Conservation (phyloP, 2,329 filamentous ascomycete species). For the Fusarium sp. region DNA sequence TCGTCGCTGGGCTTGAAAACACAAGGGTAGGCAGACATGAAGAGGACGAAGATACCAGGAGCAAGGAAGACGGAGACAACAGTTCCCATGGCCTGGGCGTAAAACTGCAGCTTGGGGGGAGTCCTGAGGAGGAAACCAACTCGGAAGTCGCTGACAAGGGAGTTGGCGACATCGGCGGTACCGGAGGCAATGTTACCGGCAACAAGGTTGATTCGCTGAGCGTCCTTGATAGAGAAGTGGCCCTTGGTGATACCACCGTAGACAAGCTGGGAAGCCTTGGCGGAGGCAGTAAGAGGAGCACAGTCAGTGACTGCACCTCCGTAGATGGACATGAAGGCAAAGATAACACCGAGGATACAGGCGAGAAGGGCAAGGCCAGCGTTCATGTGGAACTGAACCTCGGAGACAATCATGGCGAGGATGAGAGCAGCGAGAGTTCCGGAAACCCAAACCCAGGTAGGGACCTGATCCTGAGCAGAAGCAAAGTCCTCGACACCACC, state of each 20-base stretch:
- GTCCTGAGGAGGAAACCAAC: conserved; percentile 76
- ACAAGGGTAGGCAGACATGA: conserved; percentile 76
- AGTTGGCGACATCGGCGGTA: conserved; percentile 65
- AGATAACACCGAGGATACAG: conserved; percentile 67
- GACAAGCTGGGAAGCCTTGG: conserved; percentile 77
- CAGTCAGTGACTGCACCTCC: conserved; percentile 66
- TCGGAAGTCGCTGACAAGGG: conserved; percentile 73
- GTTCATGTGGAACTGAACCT: conserved; percentile 67
- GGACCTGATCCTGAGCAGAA: conserved; percentile 60
- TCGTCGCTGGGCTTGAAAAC: conserved; percentile 65
- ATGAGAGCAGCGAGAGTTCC: conserved; percentile 62
- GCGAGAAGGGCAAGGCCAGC: conserved; percentile 67
- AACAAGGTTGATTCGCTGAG: conserved; percentile 74
- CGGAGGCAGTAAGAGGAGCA: conserved; percentile 73
- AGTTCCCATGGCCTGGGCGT: conserved; percentile 72
- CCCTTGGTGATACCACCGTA: conserved; percentile 73
- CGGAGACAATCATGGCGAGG: conserved; percentile 64
- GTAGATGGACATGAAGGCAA: conserved; percentile 66
- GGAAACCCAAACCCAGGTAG: conserved; percentile 65
- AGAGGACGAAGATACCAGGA: conserved; percentile 75
- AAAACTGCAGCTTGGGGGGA: conserved; percentile 73
- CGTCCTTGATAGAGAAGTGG: conserved; percentile 61
- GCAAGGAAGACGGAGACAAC: conserved; percentile 75
- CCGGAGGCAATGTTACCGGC: conserved; percentile 70
- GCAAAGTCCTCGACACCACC: conserved; percentile 57